Evolutionary conservation across 139 green algal genomes (phyloP).

Genomic region (Ettlia oleoabundans): DNA sequence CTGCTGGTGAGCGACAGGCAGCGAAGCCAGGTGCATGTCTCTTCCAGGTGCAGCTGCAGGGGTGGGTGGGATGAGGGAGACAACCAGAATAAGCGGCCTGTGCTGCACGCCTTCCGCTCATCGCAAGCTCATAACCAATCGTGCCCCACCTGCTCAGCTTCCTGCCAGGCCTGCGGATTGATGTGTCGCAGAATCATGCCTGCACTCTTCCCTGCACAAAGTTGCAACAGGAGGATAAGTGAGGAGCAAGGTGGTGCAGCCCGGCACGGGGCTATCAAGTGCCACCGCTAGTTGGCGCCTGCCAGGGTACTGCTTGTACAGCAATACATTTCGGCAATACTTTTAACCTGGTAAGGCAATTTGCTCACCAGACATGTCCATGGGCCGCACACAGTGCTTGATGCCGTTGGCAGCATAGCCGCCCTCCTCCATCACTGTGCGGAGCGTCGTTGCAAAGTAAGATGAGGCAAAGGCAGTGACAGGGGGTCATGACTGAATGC

Average conservation of each 20-base stretch:
- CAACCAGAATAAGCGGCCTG: too few relatives aligned
- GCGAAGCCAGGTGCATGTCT: constrained; percentile 42
- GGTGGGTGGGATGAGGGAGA: not conserved
- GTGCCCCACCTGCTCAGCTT: constrained; percentile 40
- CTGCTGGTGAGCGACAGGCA: constrained; percentile 33
- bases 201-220: constrained; percentile 63
- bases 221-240: not conserved
- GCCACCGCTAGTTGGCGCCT: too few relatives aligned
- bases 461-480: too few relatives aligned
- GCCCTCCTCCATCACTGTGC: constrained; percentile 69
- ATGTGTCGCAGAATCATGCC: constrained; percentile 72
- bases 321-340: too few relatives aligned
- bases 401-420: constrained; percentile 73
- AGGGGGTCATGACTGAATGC: too few relatives aligned
- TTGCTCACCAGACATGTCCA: constrained; percentile 67
- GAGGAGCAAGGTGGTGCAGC: not conserved
- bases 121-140: too few relatives aligned
- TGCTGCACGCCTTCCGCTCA: too few relatives aligned
- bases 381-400: constrained; percentile 79
- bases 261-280: not conserved
- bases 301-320: too few relatives aligned
- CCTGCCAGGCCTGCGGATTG: constrained; percentile 29
- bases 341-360: too few relatives aligned
- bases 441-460: too few relatives aligned
- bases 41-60: constrained; percentile 49